These are phyloP conservation scores for Syzygium aqueum DNA, from an alignment of 345 rosid species.

Conservation along the genomic window DNA sequence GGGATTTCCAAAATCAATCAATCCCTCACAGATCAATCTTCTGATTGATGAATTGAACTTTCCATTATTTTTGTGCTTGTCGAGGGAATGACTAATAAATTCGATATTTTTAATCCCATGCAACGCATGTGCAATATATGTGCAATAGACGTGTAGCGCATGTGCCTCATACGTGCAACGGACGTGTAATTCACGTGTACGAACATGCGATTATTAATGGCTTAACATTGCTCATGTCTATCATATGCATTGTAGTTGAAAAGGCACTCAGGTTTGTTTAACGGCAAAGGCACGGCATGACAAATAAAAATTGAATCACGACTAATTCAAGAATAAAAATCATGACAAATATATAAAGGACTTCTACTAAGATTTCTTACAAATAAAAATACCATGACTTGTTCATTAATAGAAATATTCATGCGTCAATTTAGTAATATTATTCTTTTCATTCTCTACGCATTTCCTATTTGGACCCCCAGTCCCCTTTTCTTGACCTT, in stretches of 20 bases:
- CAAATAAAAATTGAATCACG: background rate
- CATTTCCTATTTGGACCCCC: background rate
- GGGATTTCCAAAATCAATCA: too few species aligned
- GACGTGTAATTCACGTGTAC: too few species aligned
- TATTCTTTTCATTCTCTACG: background rate
- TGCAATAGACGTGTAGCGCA: too few species aligned
- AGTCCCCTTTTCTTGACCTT: background rate
- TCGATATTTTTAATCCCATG: too few species aligned
- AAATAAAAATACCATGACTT: background rate
- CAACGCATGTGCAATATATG: too few species aligned
- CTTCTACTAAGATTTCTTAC: background rate
- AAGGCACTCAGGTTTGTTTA: background rate
- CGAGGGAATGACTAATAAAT: too few species aligned
- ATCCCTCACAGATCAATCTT: too few species aligned
- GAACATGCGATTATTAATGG: background rate
- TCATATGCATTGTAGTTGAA: background rate
- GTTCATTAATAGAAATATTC: too few species aligned
- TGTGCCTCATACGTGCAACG: too few species aligned
- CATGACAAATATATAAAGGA: background rate
- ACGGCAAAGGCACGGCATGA: background rate
- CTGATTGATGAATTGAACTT: too few species aligned
- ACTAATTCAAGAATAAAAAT: background rate
- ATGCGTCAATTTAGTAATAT: background rate
- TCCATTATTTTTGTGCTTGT: too few species aligned
- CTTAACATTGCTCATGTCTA: background rate